Conservation (phyloP, 2,329 filamentous ascomycete genomes). For the Pyrenochaeta sp. region DNA sequence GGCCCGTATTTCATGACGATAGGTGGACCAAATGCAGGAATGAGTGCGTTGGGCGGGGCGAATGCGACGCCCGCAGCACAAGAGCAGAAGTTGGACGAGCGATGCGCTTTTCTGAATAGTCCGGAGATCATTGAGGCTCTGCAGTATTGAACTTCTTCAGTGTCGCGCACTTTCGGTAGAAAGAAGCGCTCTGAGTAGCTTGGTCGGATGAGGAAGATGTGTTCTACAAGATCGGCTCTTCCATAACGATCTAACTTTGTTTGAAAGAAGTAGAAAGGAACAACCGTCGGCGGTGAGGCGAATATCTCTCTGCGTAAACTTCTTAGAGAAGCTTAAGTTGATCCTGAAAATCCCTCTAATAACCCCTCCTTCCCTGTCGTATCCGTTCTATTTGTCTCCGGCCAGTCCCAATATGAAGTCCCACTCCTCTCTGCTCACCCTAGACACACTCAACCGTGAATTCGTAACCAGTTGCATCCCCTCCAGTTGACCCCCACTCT, state of each 20-base stretch:
- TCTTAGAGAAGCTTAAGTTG: background rate
- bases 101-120: conserved; percentile 59
- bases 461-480: conserved; percentile 86
- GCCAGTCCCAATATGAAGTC: conserved; percentile 66
- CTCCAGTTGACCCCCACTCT: conserved; percentile 65
- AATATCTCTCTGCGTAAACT: too few species aligned
- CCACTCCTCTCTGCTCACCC: conserved; percentile 72
- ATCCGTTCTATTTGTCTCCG: conserved; percentile 10
- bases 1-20: conserved; percentile 41
- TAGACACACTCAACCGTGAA: conserved; percentile 81
- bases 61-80: conserved; percentile 37
- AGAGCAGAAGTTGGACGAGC: conserved; percentile 55
- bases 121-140: conserved; percentile 54
- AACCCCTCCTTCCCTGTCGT: background rate
- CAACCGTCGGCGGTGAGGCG: too few species aligned
- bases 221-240: background rate
- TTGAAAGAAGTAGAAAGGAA: too few species aligned
- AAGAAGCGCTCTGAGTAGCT: background rate
- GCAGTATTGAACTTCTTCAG: conserved; percentile 31
- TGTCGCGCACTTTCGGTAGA: background rate
- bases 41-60: conserved; percentile 52
- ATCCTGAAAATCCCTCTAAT: background rate
- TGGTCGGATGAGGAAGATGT: too few species aligned
- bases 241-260: background rate
- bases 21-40: conserved; percentile 56